phyloP scores from a whole-genome alignment of 202 grass and related monocot genomes.

The Dendrocalamus latiflorus region DNA sequence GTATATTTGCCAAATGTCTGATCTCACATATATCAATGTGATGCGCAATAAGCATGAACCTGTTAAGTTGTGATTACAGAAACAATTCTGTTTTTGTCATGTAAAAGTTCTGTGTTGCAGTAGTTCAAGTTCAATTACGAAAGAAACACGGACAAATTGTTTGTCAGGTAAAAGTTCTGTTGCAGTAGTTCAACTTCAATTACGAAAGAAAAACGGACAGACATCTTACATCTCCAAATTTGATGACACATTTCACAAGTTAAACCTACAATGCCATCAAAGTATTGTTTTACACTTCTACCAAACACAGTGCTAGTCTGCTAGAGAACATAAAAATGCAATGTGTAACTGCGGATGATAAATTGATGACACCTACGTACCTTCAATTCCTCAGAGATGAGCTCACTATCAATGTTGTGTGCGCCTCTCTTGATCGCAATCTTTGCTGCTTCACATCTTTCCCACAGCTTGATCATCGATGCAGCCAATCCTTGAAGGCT shows the following conservation, averaged over 20 bases:
- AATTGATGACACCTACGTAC: slow-evolving; percentile 44
- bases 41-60: not conserved
- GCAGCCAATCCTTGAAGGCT: slow-evolving; percentile 82
- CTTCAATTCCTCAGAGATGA: slow-evolving; percentile 78
- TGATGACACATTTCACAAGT: not conserved
- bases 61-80: not conserved
- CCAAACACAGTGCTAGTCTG: not conserved
- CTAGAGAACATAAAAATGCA: slow-evolving; percentile 16
- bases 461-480: slow-evolving; percentile 94
- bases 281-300: not conserved
- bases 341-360: not conserved
- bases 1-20: not conserved
- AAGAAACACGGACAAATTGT: too few species aligned
- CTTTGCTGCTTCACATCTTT: slow-evolving; percentile 85
- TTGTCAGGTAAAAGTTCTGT: not conserved
- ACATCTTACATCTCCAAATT: slow-evolving; percentile 2
- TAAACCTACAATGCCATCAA: not conserved
- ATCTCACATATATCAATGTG: not conserved
- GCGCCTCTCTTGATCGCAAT: slow-evolving; percentile 82
- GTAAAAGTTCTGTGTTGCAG: not conserved
- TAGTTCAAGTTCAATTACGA: too few species aligned
- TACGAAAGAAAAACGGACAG: not conserved
- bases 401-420: slow-evolving; percentile 49
- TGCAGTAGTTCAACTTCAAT: not conserved
- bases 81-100: not conserved